phyloP scores from a whole-genome alignment of 257 asterid genomes.

The Ballota nigra region DNA sequence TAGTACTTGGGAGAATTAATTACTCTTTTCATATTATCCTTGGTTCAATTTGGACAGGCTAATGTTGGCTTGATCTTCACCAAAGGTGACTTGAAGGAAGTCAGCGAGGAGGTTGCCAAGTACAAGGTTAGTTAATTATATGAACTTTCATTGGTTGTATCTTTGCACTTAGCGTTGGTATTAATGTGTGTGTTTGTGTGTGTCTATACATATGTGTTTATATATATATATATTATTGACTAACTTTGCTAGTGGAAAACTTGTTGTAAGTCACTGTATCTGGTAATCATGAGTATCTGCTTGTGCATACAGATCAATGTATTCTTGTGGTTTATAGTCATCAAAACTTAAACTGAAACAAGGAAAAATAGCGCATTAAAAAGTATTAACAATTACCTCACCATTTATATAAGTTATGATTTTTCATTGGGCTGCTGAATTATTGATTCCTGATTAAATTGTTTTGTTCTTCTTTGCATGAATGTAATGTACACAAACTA shows the following conservation, averaged over 20 bases:
- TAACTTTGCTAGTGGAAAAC: background rate
- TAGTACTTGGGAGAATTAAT: too few species aligned
- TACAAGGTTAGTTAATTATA: constrained; percentile 69
- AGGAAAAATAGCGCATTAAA: background rate
- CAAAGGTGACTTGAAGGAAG: constrained; percentile 97
- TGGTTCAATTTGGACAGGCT: constrained; percentile 41
- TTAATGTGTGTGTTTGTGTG: too few species aligned
- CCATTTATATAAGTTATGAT: background rate
- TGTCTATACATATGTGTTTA: background rate
- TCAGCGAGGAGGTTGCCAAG: constrained; percentile 90
- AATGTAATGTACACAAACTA: too few species aligned
- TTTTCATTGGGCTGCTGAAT: background rate
- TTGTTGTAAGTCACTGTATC: too few species aligned
- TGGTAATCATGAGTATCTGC: background rate
- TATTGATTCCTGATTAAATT: background rate
- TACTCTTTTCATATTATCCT: too few species aligned
- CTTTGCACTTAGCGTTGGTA: too few species aligned
- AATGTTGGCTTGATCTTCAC: constrained; percentile 95
- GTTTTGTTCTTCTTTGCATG: background rate
- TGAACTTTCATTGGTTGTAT: too few species aligned
- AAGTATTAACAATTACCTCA: background rate
- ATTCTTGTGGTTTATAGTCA: background rate
- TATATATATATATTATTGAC: too few species aligned
- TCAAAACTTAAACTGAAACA: background rate
- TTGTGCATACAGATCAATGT: background rate